Evolutionary conservation across 225 moss, liverwort and hornwort genomes (phyloP).

Genomic region (Marchantia polymorpha): DNA sequence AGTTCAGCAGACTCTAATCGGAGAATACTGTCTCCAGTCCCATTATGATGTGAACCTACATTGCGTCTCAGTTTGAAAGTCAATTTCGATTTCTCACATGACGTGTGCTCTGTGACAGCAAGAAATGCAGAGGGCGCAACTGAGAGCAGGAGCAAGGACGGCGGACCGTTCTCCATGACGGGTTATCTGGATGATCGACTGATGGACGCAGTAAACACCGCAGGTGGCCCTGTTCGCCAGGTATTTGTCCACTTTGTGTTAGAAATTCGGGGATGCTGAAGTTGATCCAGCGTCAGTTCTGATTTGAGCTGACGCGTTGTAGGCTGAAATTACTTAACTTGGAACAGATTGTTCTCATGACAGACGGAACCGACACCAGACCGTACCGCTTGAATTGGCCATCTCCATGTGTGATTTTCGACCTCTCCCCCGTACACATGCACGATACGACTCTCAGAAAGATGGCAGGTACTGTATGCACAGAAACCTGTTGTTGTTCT

Average conservation of each 20-base stretch:
- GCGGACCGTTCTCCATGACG: background rate
- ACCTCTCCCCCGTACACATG: constrained; percentile 50
- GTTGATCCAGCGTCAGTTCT: background rate
- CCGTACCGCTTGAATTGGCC: constrained; percentile 67
- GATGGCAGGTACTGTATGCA: constrained; percentile 48
- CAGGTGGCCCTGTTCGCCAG: constrained; percentile 57
- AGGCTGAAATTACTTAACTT: constrained; percentile 27
- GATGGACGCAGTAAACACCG: constrained; percentile 43
- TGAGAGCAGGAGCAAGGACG: background rate
- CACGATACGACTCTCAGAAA: constrained; percentile 43
- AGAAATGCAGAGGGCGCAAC: background rate
- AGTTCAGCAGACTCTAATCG: background rate
- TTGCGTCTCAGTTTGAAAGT: background rate
- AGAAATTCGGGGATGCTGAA: background rate
- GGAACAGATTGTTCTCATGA: constrained; percentile 68
- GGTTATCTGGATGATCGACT: constrained; percentile 60
- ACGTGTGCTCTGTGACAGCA: background rate
- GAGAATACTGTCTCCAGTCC: background rate
- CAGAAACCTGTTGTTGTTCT: no score
- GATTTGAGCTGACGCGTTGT: background rate
- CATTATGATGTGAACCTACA: background rate
- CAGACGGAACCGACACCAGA: constrained; percentile 78
- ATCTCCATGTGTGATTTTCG: constrained; percentile 57
- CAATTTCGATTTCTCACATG: background rate
- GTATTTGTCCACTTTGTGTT: constrained; percentile 28